phyloP scores from a whole-genome alignment of 306 rosid species.

The Fragaria nilgerrensis region DNA sequence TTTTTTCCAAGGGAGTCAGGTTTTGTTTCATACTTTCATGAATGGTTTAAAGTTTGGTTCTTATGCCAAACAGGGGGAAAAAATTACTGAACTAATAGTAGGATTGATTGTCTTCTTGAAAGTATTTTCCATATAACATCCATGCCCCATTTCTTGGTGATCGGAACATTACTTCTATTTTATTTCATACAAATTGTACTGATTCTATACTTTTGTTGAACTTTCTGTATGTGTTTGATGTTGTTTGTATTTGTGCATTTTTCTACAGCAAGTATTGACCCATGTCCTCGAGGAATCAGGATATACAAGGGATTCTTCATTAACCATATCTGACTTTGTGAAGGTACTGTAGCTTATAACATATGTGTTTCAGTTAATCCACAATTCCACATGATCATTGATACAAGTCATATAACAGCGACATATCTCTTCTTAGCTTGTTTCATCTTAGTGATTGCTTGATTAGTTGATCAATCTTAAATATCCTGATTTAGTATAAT shows the following conservation, averaged over 20 bases:
- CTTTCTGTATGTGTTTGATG: not conserved
- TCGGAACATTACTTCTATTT: not conserved
- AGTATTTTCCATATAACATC: not conserved
- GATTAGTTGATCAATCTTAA: not conserved
- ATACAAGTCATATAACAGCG: not conserved
- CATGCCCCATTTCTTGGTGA: not conserved
- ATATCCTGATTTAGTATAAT: not conserved
- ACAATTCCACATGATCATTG: not conserved
- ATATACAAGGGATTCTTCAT: conserved; percentile 52
- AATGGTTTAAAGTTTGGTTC: not conserved
- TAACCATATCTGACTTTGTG: conserved; percentile 62
- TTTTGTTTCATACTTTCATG: not conserved
- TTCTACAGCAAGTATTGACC: conserved; percentile 59
- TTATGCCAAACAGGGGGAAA: not conserved
- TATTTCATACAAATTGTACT: not conserved
- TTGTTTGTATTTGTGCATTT: not conserved
- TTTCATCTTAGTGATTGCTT: not conserved
- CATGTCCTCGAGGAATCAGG: conserved; percentile 83
- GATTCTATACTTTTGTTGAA: not conserved
- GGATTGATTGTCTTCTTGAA: not conserved
- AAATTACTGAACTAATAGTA: not conserved
- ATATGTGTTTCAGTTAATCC: conserved; percentile 2
- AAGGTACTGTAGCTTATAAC: conserved; percentile 46
- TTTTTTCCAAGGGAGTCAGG: not conserved
- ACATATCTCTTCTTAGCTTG: not conserved